Evolutionary conservation across 768 basidiomycete species (phyloP), one percentile per base, ranked within the genome.

Genomic region (Auricularia cornea): DNA sequence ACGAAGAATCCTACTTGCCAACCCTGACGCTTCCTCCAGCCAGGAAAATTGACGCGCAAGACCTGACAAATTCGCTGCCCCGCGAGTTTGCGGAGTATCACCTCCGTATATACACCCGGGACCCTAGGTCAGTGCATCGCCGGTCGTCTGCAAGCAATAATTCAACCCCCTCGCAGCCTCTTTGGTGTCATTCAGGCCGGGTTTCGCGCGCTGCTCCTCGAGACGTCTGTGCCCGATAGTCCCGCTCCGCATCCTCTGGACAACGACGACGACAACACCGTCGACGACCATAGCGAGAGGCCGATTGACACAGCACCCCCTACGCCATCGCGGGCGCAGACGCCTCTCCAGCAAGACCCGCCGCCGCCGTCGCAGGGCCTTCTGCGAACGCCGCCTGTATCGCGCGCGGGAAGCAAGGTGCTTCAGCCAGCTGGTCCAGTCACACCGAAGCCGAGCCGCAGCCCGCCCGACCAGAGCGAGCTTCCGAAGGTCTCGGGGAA

Each of bases 41-140:
- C 29, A 76, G 64, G 56, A 57, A 28, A 33, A 84, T 86, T 0
- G 75, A 73, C 28, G 73, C 72, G 1, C 87, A 85, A 44, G 85
- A 85, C 33, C 82, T 88, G 60, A 90, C 88, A 2, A 79, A 79
- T 29, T 70, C 90, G 26, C 83, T 85, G 76, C 92, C 92, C 0
- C 66, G 71, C 0, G 72, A 70, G n/a, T 90, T 90, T 65, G 87
- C 81, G 0, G 92, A 93, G 71, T 76, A 85, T n/a, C 78, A 84
- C 44, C 71, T 92, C 41, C 79, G 88, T 16, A 74, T 92, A 3
- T 93, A 84, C 69, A 87, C 89, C 54, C 85, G 86, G 70, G 82
- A 88, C n/a, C 69, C 65, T 1, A 66, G 67, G 80, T 80, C 66
- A 44, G 78, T 70, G 30, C 2, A 23, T 29, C 30, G 54, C 35